Percentiles rank a stretch among this genome's conserved stretches.
phyloP scores from a whole-genome alignment of 176 grass and related monocot species.

The Phyllostachys edulis region DNA sequence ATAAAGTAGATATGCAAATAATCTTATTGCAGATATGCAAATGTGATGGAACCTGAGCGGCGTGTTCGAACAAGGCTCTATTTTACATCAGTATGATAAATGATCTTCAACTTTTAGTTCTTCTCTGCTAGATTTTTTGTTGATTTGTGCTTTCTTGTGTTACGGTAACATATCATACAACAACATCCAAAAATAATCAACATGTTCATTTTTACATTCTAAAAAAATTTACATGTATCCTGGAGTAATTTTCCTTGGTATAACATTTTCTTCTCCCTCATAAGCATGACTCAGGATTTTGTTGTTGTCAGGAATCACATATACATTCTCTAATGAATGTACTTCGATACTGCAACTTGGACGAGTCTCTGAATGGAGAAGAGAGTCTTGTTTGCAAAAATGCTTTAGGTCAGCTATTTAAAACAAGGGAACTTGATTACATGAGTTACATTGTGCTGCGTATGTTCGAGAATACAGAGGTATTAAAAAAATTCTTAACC shows the following conservation, averaged over 20 bases:
- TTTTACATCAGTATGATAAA: conserved; percentile 83
- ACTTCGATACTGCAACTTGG: conserved; percentile 86
- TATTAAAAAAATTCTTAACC: conserved; percentile 33
- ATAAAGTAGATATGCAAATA: conserved; percentile 22
- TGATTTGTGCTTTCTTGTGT: conserved; percentile 8
- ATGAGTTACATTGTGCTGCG: conserved; percentile 96
- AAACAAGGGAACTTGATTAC: conserved; percentile 89
- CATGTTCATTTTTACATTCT: background rate
- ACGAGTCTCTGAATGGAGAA: conserved; percentile 77
- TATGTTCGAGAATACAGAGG: conserved; percentile 97
- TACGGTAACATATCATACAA: conserved; percentile 7
- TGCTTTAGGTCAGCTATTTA: conserved; percentile 60
- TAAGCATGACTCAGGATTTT: conserved; percentile 25
- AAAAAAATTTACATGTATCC: background rate
- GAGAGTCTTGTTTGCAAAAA: conserved; percentile 77
- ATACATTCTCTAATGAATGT: conserved; percentile 97
- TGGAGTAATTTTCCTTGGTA: conserved; percentile 18
- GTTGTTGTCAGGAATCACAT: conserved; percentile 82
- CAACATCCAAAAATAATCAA: background rate
- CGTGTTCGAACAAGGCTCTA: conserved; percentile 97
- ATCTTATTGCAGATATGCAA: conserved; percentile 79
- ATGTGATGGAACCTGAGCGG: conserved; percentile 86
- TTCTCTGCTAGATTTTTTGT: conserved; percentile 13
- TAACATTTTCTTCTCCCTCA: conserved; percentile 7
- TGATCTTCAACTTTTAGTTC: conserved; percentile 14